Evolutionary conservation across 2,329 filamentous ascomycete genomes (phyloP), one percentile per base, ranked within the genome.

Genomic region (Penicillium sp.): DNA sequence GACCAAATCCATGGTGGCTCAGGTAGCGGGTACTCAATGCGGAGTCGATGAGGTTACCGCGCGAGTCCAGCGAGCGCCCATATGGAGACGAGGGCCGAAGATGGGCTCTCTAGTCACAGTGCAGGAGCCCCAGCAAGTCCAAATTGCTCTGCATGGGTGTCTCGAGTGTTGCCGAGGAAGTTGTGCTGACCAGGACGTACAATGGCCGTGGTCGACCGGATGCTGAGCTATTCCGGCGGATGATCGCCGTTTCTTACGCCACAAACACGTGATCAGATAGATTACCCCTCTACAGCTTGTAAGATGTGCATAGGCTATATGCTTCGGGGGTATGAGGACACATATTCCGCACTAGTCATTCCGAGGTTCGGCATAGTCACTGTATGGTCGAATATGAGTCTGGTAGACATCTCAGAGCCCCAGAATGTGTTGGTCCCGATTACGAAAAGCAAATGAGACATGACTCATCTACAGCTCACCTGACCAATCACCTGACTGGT

Each of bases 1-100:
- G 57, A 95, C 75, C 49, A 76, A 71, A 59, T 85, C 81, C 82
- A 85, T 85, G 44, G 55, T 60, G 60, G 50, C 41, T 42, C 42
- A 44, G 43, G 54, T n/a, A 37, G 52, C 48, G 49, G 53, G 49
- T 41, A 46, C 44, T 54, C 48, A 57, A 59, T 56, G 63, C 62
- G 65, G 58, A 63, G 63, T 47, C 53, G 53, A 49, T 59, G 47
- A 59, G 46, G 54, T 66, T 65, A 65, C 65, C 61, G 60, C 59
- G 50, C 51, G 41, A 55, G 43, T 44, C 46, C 15, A 18, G 20
- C 45, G 44, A 53, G 37, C 47, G 60, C 61, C 59, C 65, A 68
- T 66, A 58, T 35, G 50, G 57, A 53, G 28, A 41, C 25, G 27
- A 15, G 31, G 28, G 15, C 31, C 7, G 32, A 20, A 25, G 8